Percentiles rank a stretch among this genome's conserved stretches.
Conservation (phyloP, 257 asterid species). For the Plantago ovata region DNA sequence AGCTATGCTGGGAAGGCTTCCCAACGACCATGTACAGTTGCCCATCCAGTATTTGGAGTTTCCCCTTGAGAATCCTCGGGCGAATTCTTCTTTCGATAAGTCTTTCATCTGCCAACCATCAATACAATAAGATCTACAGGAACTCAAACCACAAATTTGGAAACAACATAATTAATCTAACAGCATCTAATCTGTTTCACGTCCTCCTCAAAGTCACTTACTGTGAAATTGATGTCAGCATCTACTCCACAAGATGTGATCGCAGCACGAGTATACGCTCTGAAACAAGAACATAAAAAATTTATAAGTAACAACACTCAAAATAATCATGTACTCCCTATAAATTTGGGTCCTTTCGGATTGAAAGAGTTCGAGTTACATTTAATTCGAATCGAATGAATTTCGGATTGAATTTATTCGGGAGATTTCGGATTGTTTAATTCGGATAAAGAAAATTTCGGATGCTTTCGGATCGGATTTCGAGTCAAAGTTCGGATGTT, state of each 20-base stretch:
- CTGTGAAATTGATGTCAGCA: constrained; percentile 74
- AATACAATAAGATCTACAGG: neutral
- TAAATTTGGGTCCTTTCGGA: too few relatives aligned
- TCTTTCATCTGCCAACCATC: constrained; percentile 46
- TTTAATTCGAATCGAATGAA: too few relatives aligned
- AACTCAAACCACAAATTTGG: neutral
- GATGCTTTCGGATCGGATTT: too few relatives aligned
- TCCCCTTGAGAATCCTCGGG: constrained; percentile 72
- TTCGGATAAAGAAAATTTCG: too few relatives aligned
- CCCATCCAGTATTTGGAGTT: constrained; percentile 73
- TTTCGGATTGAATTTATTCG: too few relatives aligned
- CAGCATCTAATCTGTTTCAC: constrained; percentile 49
- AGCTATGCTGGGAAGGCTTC: constrained; percentile 64
- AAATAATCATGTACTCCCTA: too few relatives aligned
- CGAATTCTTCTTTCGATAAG: constrained; percentile 68
- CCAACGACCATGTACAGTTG: constrained; percentile 64
- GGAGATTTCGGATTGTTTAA: too few relatives aligned
- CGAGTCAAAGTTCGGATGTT: too few relatives aligned
- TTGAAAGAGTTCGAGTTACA: too few relatives aligned
- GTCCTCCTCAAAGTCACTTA: constrained; percentile 67
- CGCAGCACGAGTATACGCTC: constrained; percentile 87
- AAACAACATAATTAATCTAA: too few relatives aligned
- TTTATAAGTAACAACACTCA: too few relatives aligned
- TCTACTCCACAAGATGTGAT: constrained; percentile 83
- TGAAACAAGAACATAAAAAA: constrained; percentile 22